Base-by-base conservation (phyloP, 352 stramenopile species). In the Globisporangium cystogenes region DNA sequence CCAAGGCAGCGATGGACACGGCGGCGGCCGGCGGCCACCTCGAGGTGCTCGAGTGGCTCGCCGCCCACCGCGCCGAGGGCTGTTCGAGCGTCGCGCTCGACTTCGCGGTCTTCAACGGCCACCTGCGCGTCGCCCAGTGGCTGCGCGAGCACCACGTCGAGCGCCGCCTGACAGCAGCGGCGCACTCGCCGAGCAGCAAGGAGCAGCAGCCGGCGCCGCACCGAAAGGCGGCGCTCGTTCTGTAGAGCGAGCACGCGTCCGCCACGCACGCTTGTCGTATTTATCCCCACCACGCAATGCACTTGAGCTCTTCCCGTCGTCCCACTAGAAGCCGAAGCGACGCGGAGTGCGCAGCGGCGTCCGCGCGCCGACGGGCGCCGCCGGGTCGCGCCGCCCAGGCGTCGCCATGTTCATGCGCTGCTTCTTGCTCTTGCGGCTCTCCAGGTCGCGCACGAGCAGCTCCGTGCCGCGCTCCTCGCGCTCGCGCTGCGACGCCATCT, bases 1-100 rank as follows among this genome's bases (percentile, higher is more conserved):
- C 83, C 16, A 78, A 60, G 1, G 74, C 78, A 24, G 80, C 81
- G 4, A 83, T 93, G 72, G 76, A 90, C 52, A 82, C 75, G 42
- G 80, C 83, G 0, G 76, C 75, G 11, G 79, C 76, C 27, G 74
- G 81, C 40, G 82, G 82, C 11, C 72, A 90, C 51, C 49, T 90
- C 24, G 72, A 87, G 23, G 72, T 81, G 10, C 73, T 89, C 50
- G 62, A 76, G 50, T 93, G 78, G 66, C 77, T 93, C 40, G 51
- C 74, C 4, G 46, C 47, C 1, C 68, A 93, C 53, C 82, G 82
- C 18, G 53, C n/a, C 0, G 82, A 93, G 67, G 79, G 82, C 10
- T 87, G 74, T 47, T 89, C 82, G 15, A 71, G 65, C 33, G 70
- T 88, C 18, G 82, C 79, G 24, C 72, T 74, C 47, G 64, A 82